These are phyloP conservation scores for Trametopsis cervina DNA, from an alignment of 768 basidiomycete species.

Conservation along the genomic window DNA sequence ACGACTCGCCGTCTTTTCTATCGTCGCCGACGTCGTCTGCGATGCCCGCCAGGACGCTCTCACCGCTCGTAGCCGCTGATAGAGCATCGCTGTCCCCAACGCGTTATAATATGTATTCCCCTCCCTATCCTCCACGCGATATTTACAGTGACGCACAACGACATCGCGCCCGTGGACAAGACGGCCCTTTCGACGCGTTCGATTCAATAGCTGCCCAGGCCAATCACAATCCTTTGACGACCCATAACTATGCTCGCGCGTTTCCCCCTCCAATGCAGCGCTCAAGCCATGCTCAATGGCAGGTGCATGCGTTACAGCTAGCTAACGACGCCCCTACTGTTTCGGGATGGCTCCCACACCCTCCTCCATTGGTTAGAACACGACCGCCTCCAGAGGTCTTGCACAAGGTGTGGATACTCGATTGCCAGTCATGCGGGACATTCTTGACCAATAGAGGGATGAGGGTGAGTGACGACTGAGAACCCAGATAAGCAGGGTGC, in stretches of 20 bases:
- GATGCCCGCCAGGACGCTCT: constrained; percentile 15
- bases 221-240: constrained; percentile 3
- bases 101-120: background rate
- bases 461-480: constrained; percentile 45
- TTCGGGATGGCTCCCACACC: constrained; percentile 9
- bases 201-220: background rate
- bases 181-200: constrained; percentile 6
- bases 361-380: background rate
- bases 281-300: background rate
- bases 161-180: background rate
- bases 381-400: constrained; percentile 25
- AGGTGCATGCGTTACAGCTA: background rate
- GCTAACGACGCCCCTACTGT: background rate
- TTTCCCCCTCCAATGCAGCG: background rate
- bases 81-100: constrained; percentile 7
- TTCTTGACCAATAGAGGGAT: constrained; percentile 83
- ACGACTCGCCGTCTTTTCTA: background rate
- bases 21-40: constrained; percentile 4
- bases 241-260: background rate
- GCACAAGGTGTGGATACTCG: constrained; percentile 78
- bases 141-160: background rate
- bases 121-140: background rate
- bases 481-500: background rate
- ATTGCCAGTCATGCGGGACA: constrained; percentile 64
- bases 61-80: constrained; percentile 4